Percentiles rank a stretch among this genome's conserved stretches.
phyloP scores from a whole-genome alignment of 495 filamentous ascomycete species.

The Aspergillus affinis region DNA sequence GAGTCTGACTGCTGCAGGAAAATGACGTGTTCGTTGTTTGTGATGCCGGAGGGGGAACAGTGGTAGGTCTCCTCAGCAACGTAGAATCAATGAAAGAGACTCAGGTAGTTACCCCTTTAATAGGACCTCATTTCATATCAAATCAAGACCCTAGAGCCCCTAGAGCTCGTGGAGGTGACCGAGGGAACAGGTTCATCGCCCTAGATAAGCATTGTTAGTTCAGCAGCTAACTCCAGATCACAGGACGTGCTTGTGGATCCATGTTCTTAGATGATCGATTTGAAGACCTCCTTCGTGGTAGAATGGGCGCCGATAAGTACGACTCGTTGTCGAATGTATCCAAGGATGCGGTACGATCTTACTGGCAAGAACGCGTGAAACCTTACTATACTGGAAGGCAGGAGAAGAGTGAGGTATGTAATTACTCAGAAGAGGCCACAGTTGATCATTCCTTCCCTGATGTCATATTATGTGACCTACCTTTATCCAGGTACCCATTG shows the following conservation, averaged over 20 bases:
- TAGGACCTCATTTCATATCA: conserved; percentile 50
- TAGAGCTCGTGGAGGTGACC: conserved; percentile 19
- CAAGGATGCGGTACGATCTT: conserved; percentile 8
- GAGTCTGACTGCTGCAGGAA: background rate
- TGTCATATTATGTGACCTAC: no score
- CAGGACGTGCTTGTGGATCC: conserved; percentile 56
- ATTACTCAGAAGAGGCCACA: no score
- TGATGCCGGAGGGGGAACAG: conserved; percentile 61
- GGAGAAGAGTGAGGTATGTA: no score
- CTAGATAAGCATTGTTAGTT: background rate
- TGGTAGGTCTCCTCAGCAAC: conserved; percentile 42
- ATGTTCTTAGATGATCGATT: conserved; percentile 54
- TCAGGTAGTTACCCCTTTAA: background rate
- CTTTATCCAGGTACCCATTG: no score
- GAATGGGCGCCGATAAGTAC: conserved; percentile 21
- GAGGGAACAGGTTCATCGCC: conserved; percentile 25
- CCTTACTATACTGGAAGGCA: no score
- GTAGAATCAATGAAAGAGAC: background rate
- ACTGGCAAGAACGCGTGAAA: conserved; percentile 24
- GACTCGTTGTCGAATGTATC: conserved; percentile 9
- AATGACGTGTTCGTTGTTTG: conserved; percentile 51
- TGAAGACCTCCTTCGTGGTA: conserved; percentile 37
- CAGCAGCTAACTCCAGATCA: background rate
- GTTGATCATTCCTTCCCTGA: no score
- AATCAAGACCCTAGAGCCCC: conserved; percentile 12